Conservation (phyloP, 768 basidiomycete species). For the Punctularia strigosozonata region DNA sequence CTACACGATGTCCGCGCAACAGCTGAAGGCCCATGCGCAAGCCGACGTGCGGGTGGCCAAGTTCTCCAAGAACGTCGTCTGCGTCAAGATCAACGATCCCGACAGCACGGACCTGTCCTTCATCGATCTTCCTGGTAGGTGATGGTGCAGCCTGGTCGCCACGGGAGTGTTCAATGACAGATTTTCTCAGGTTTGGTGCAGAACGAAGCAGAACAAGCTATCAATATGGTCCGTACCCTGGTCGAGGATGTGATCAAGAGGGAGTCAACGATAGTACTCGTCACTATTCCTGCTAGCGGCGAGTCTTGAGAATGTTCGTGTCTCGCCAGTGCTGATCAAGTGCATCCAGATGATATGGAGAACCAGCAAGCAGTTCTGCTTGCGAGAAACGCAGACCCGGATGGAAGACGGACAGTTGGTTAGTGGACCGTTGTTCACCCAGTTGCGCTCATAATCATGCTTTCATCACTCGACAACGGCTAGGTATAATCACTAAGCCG, state of each 20-base stretch:
- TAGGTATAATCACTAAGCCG: slow-evolving; percentile 64
- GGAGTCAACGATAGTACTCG: slow-evolving; percentile 49
- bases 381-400: slow-evolving; percentile 39
- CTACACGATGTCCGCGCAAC: slow-evolving; percentile 10
- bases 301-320: slow-evolving; percentile 1
- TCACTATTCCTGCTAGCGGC: slow-evolving; percentile 60
- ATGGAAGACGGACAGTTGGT: slow-evolving; percentile 55
- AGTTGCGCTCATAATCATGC: no score
- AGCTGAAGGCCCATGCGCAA: slow-evolving; percentile 15
- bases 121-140: slow-evolving; percentile 17
- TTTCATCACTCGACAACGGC: no score
- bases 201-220: slow-evolving; percentile 28
- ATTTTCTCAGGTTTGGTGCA: slow-evolving; percentile 49
- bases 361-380: slow-evolving; percentile 47
- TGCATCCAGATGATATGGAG: slow-evolving; percentile 48
- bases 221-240: slow-evolving; percentile 34
- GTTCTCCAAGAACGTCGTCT: slow-evolving; percentile 19
- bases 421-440: no score
- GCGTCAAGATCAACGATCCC: slow-evolving; percentile 18
- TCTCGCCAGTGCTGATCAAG: not conserved
- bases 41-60: slow-evolving; percentile 13
- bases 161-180: slow-evolving; percentile 11
- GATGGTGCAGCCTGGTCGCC: no score
- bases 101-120: slow-evolving; percentile 10
- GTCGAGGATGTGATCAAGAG: slow-evolving; percentile 33